These are phyloP conservation scores for Fusarium sterilihyphosum DNA, from an alignment of 2,329 filamentous ascomycete genomes.

Conservation along the genomic window DNA sequence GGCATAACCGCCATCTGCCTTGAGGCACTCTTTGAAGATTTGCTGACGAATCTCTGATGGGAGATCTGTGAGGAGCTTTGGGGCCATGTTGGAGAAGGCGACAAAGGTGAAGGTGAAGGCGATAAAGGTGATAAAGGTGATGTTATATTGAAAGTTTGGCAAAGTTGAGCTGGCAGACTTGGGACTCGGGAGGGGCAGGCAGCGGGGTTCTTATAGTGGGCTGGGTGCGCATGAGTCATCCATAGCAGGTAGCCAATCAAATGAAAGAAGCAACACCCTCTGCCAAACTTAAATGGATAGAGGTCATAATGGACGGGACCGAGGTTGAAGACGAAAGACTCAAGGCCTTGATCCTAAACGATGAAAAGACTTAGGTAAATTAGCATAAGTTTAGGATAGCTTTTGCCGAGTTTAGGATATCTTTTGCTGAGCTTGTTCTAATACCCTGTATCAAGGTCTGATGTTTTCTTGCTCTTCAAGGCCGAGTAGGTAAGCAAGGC, in stretches of 20 bases:
- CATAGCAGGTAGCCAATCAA: not conserved
- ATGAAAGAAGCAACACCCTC: not conserved
- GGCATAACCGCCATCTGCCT: conserved; percentile 15
- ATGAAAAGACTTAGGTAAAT: not conserved
- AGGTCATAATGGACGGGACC: not conserved
- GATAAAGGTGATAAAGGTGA: not conserved
- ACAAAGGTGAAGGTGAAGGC: not conserved
- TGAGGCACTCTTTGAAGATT: conserved; percentile 27
- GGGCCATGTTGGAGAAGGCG: not conserved
- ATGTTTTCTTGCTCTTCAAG: not conserved
- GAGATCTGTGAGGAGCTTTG: not conserved
- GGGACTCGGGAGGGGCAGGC: not conserved
- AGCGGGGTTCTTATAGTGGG: not conserved
- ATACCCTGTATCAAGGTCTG: too few species aligned
- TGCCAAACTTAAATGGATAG: not conserved
- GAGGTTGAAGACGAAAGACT: not conserved
- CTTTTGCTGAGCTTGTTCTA: not conserved
- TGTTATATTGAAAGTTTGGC: not conserved
- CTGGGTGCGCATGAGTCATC: not conserved
- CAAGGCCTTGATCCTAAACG: not conserved
- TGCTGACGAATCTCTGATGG: conserved; percentile 16
- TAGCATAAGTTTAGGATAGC: not conserved
- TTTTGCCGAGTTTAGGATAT: not conserved
- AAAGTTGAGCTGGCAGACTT: not conserved
- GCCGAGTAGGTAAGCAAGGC: not conserved